phyloP scores from a whole-genome alignment of 345 rosid genomes.

The Bruguiera parviflora region DNA sequence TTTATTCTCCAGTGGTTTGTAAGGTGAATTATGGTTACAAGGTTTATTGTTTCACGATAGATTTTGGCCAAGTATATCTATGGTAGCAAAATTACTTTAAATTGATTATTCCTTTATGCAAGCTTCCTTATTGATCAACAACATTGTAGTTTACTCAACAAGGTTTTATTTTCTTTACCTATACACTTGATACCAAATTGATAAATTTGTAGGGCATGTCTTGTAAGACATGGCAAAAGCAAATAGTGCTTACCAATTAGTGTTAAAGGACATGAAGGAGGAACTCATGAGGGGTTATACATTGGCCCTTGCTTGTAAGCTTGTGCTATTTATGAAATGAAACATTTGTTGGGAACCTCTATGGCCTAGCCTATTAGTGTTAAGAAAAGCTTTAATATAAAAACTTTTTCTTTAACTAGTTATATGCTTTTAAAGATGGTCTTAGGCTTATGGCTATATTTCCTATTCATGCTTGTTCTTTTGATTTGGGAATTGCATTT shows the following conservation, averaged over 20 bases:
- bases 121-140: too few species aligned
- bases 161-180: background rate
- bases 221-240: conserved; percentile 90
- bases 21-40: conserved; percentile 96
- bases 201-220: conserved; percentile 65
- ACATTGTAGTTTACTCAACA: too few species aligned
- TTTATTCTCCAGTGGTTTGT: conserved; percentile 14
- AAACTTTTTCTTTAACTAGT: background rate
- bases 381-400: conserved; percentile 44
- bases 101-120: too few species aligned
- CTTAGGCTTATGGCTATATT: background rate
- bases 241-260: conserved; percentile 88
- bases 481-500: background rate
- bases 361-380: conserved; percentile 99
- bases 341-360: conserved; percentile 91
- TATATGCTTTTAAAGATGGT: background rate
- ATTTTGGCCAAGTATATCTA: conserved; percentile 89
- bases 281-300: conserved; percentile 86
- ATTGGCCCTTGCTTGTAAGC: conserved; percentile 81
- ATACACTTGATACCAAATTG: background rate
- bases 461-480: background rate
- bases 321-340: conserved; percentile 86
- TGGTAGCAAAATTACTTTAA: background rate
- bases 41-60: conserved; percentile 97
- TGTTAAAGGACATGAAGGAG: conserved; percentile 82